Conservation (phyloP, 192 early-diverging fungal genomes). For the Gigaspora rosea region DNA sequence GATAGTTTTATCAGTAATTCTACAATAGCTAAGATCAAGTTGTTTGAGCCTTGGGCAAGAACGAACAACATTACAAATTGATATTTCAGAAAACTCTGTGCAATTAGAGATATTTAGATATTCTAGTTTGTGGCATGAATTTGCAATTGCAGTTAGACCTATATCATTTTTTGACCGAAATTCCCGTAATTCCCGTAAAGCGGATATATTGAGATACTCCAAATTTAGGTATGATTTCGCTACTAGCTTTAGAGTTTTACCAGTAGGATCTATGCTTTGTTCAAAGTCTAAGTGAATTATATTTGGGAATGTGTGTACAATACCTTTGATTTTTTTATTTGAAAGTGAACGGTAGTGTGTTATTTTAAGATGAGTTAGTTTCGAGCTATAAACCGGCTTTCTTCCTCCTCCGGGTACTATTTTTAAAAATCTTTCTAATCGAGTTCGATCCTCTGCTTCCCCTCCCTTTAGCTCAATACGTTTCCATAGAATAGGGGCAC, state of each 20-base stretch:
- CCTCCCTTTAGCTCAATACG: conserved; percentile 5
- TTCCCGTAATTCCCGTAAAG: background rate
- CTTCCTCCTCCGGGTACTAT: background rate
- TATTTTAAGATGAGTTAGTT: conserved; percentile 16
- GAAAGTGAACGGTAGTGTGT: conserved; percentile 17
- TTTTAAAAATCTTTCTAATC: conserved; percentile 25
- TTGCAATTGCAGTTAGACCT: conserved; percentile 12
- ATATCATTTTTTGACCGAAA: background rate
- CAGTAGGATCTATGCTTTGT: background rate
- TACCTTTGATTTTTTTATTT: conserved; percentile 18
- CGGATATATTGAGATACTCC: conserved; percentile 15
- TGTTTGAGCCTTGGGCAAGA: conserved; percentile 12
- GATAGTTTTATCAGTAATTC: conserved; percentile 15
- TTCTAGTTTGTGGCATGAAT: conserved; percentile 20
- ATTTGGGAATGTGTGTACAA: conserved; percentile 13
- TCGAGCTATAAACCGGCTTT: background rate
- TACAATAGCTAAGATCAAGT: conserved; percentile 18
- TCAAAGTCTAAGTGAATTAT: conserved; percentile 29
- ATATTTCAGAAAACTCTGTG: conserved; percentile 10
- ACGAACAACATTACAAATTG: conserved; percentile 3
- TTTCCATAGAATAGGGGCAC: conserved; percentile 19
- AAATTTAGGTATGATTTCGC: conserved; percentile 16
- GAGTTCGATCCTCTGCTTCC: conserved; percentile 6
- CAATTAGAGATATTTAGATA: conserved; percentile 11
- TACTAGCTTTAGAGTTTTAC: conserved; percentile 28